Percentiles rank a stretch among this genome's conserved stretches.
phyloP scores from a whole-genome alignment of 2,329 filamentous ascomycete species.

The Fusarium dimerum region DNA sequence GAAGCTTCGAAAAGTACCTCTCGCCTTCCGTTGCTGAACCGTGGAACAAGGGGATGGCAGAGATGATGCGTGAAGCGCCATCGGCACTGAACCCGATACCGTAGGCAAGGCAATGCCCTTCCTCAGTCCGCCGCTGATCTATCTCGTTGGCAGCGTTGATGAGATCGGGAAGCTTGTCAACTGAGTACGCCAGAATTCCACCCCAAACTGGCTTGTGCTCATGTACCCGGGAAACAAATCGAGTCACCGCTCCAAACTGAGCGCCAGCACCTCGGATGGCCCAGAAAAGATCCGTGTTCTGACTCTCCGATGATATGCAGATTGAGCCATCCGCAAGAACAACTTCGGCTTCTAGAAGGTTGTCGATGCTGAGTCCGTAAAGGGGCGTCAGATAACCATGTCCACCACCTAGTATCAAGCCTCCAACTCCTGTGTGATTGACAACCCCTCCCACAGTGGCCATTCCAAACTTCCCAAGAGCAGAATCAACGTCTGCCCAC shows the following conservation, averaged over 20 bases:
- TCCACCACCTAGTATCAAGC: conserved; percentile 58
- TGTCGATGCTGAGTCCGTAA: conserved; percentile 53
- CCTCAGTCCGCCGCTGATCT: conserved; percentile 11
- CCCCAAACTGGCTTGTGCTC: conserved; percentile 34
- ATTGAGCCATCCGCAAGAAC: conserved; percentile 40
- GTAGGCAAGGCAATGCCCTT: conserved; percentile 26
- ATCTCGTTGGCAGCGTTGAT: conserved; percentile 24
- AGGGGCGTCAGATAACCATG: conserved; percentile 57
- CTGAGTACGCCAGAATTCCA: conserved; percentile 29
- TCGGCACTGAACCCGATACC: conserved; percentile 25
- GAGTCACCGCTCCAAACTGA: conserved; percentile 45
- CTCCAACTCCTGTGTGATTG: conserved; percentile 62
- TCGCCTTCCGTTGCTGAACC: conserved; percentile 16
- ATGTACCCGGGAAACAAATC: conserved; percentile 34
- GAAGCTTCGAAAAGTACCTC: conserved; percentile 21
- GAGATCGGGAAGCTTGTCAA: conserved; percentile 26
- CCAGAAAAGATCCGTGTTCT: conserved; percentile 49
- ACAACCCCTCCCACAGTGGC: conserved; percentile 64
- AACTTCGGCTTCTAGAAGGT: conserved; percentile 40
- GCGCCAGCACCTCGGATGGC: conserved; percentile 49
- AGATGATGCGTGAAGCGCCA: conserved; percentile 12
- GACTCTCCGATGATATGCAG: conserved; percentile 39
- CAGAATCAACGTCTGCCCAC: conserved; percentile 56
- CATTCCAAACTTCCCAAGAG: conserved; percentile 48
- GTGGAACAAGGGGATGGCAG: conserved; percentile 24